These are phyloP conservation scores for Globisporangium cederbergense DNA, from an alignment of 352 stramenopile genomes.

Conservation along the genomic window DNA sequence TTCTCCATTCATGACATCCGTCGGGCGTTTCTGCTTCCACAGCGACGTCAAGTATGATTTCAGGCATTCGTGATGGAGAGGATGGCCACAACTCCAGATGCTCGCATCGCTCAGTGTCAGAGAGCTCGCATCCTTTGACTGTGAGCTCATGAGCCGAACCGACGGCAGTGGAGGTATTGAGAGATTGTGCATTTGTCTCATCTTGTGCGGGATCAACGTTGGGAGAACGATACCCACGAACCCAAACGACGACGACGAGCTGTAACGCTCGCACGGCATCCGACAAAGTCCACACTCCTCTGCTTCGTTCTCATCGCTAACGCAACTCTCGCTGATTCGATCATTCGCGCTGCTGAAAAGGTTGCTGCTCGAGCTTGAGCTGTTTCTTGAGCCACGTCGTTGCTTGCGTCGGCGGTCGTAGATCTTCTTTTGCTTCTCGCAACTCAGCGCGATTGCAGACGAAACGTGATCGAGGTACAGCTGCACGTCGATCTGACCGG, in stretches of 20 bases:
- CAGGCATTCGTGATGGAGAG: slow-evolving; percentile 66
- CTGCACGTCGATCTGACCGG: slow-evolving; percentile 56
- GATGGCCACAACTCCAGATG: slow-evolving; percentile 72
- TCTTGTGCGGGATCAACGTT: slow-evolving; percentile 42
- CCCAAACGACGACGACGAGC: slow-evolving; percentile 48
- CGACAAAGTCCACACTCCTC: slow-evolving; percentile 69
- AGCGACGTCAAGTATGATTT: slow-evolving; percentile 68
- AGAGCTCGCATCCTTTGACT: not conserved
- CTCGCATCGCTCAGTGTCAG: slow-evolving; percentile 31
- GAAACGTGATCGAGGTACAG: slow-evolving; percentile 70
- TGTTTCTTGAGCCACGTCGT: slow-evolving; percentile 29
- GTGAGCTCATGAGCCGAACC: not conserved
- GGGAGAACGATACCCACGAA: slow-evolving; percentile 70
- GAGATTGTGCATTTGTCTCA: slow-evolving; percentile 12
- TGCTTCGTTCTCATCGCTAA: slow-evolving; percentile 23
- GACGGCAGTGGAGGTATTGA: slow-evolving; percentile 8
- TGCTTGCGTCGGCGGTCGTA: slow-evolving; percentile 28
- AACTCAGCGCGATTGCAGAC: slow-evolving; percentile 51
- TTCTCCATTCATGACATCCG: slow-evolving; percentile 44
- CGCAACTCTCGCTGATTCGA: slow-evolving; percentile 14
- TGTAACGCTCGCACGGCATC: slow-evolving; percentile 42
- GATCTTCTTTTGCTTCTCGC: slow-evolving; percentile 40
- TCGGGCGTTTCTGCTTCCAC: slow-evolving; percentile 52
- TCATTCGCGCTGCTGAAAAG: slow-evolving; percentile 11
- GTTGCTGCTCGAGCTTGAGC: slow-evolving; percentile 7